These are phyloP conservation scores for Aspergillus puulaauensis DNA, from an alignment of 2,329 filamentous ascomycete genomes.

Conservation along the genomic window DNA sequence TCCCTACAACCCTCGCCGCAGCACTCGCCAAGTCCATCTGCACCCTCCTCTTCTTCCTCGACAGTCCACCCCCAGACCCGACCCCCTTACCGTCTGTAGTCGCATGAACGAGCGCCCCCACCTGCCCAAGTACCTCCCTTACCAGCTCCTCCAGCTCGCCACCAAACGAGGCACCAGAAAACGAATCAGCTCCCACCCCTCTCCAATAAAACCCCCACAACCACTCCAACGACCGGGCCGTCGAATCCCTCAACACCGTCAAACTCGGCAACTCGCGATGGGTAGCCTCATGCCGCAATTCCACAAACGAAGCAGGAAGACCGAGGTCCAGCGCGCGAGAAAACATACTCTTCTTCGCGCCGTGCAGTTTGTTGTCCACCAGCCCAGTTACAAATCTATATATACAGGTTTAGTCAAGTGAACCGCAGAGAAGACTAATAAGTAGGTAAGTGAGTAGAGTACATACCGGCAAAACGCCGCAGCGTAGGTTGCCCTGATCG, in stretches of 20 bases:
- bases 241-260: conserved; percentile 67
- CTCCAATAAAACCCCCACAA: conserved; percentile 89
- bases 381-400: conserved; percentile 46
- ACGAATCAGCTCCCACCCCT: conserved; percentile 34
- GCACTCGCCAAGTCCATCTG: conserved; percentile 21
- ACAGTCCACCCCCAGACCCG: conserved; percentile 13
- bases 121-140: conserved; percentile 23
- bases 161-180: background rate
- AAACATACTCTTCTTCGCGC: conserved; percentile 46
- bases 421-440: background rate
- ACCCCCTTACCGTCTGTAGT: background rate
- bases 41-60: conserved; percentile 31
- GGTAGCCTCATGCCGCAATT: conserved; percentile 84
- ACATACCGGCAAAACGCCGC: conserved; percentile 47
- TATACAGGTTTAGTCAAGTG: no score
- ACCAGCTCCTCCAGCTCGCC: conserved; percentile 5
- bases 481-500: conserved; percentile 45
- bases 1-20: conserved; percentile 26
- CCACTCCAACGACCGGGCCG: conserved; percentile 72
- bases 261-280: conserved; percentile 83
- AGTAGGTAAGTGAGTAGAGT: background rate
- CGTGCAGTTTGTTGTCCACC: conserved; percentile 44
- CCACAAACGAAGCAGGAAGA: conserved; percentile 70
- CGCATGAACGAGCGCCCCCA: background rate
- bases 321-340: conserved; percentile 42